A percentile compares a stretch with the other conserved stretches of the same genome.
phyloP scores from a whole-genome alignment of 2,329 filamentous ascomycete species.

The Peltaster fructicola region DNA sequence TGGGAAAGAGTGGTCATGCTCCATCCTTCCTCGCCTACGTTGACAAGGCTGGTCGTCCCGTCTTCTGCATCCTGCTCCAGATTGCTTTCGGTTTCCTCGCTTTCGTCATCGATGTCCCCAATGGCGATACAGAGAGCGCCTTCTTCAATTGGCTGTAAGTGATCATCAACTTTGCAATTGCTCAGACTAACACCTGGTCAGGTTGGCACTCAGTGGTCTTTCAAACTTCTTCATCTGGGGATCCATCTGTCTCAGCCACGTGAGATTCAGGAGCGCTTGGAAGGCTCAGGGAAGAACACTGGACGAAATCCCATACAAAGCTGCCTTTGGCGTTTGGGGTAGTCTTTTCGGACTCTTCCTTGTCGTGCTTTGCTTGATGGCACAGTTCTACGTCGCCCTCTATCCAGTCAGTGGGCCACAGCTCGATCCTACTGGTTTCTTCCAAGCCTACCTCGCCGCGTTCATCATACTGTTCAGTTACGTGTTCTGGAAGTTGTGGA shows the following conservation, averaged over 20 bases:
- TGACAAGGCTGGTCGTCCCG: conserved; percentile 64
- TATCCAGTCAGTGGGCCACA: conserved; percentile 9
- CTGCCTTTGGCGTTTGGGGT: conserved; percentile 22
- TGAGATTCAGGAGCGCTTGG: conserved; percentile 71
- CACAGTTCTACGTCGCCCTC: conserved; percentile 24
- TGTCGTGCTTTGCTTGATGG: conserved; percentile 22
- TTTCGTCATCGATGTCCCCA: conserved; percentile 47
- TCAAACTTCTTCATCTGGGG: conserved; percentile 56
- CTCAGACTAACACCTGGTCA: too few species aligned
- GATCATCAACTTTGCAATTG: too few species aligned
- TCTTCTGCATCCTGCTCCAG: conserved; percentile 46
- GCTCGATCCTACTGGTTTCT: conserved; percentile 11
- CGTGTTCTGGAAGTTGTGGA: conserved; percentile 14
- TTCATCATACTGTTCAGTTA: conserved; percentile 15
- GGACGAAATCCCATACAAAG: conserved; percentile 29
- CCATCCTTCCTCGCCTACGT: conserved; percentile 39
- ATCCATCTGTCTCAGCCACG: conserved; percentile 70
- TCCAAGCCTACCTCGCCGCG: conserved; percentile 15
- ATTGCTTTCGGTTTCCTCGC: conserved; percentile 53
- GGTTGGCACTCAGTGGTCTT: conserved; percentile 52
- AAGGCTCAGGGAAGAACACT: conserved; percentile 28
- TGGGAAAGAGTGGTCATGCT: conserved; percentile 49
- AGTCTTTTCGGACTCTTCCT: conserved; percentile 23
- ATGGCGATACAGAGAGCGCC: conserved; percentile 38
- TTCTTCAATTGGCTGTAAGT: conserved; percentile 74